Evolutionary conservation across 208 protist genomes (phyloP).

Genomic region (Trypanosoma mega): DNA sequence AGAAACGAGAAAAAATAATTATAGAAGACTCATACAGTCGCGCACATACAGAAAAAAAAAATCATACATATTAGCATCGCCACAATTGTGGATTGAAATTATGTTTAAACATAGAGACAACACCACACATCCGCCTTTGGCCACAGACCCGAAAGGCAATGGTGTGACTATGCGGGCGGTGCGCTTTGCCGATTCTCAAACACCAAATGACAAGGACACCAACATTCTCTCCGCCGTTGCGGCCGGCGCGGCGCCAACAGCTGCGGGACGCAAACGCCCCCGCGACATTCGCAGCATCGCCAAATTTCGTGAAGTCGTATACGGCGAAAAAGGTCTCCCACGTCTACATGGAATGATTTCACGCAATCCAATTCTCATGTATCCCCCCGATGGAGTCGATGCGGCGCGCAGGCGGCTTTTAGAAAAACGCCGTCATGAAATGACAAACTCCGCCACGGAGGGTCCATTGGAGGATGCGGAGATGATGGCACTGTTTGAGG

Average conservation of each 20-base stretch:
- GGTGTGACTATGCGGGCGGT: conserved; percentile 20
- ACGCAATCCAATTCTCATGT: conserved; percentile 78
- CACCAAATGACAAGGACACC: conserved; percentile 3
- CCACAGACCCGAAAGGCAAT: conserved; percentile 36
- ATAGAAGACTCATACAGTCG: too few species aligned
- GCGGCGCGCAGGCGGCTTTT: conserved; percentile 38
- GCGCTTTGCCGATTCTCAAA: conserved; percentile 7
- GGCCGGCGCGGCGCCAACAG: background rate
- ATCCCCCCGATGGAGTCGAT: conserved; percentile 67
- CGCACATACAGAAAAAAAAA: background rate
- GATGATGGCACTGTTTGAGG: conserved; percentile 22
- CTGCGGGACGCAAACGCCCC: conserved; percentile 56
- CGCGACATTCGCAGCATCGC: conserved; percentile 71
- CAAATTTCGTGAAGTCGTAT: conserved; percentile 65
- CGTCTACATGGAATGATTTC: conserved; percentile 76
- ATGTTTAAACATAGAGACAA: conserved; percentile 79
- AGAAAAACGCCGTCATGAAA: background rate
- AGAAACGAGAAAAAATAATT: too few species aligned
- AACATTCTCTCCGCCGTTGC: background rate
- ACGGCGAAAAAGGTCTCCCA: conserved; percentile 68
- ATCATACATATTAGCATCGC: too few species aligned
- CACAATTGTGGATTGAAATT: background rate
- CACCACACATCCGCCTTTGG: conserved; percentile 43
- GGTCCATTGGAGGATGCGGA: conserved; percentile 6
- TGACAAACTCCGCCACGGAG: background rate